Base-by-base conservation (phyloP, 2,329 filamentous ascomycete genomes). In the Pseudogymnoascus sp. region DNA sequence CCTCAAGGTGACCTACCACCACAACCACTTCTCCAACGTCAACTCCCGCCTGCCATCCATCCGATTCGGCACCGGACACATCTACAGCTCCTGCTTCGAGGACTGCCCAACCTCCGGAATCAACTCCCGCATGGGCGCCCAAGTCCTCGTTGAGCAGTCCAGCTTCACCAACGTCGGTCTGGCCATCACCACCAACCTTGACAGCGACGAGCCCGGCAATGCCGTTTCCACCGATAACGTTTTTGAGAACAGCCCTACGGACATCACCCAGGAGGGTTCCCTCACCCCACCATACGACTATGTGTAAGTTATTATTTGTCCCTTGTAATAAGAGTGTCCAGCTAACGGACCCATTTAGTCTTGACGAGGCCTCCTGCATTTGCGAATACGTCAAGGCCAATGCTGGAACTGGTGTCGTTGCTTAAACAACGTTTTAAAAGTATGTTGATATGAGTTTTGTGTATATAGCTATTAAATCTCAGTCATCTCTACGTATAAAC, bases 21-120 rank as follows among this genome's bases (percentile, higher is more conserved):
- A 87, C 78, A 88, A 88, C 80, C 77, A 82, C 77, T 88, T 79
- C 78, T 69, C 70, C 65, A 86, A 87, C 76, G 73, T 87, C 70
- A 84, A 86, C 78, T 85, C 81, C 8, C 85, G 86, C 60, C 76
- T 75, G 0, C 86, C 86, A 4, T 83, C 80, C 3, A 70, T 87
- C 70, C 83, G 86, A 66, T 89, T 88, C 75, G 86, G 86, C 35
- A 87, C 82, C 39, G 84, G 76, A 11, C 86, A 89, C 74, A 70
- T 83, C 67, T 83, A 79, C 76, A 85, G 83, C 77, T 78, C 74
- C 69, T 79, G 76, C 72, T 76, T 75, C 69, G 43, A 50, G 25
- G 72, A 73, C 66, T 68, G 78, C 65, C 70, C 74, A 58, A 75
- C 72, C 54, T 78, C 79, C 41, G 81, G 78, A 57, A 78, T 86